These are phyloP conservation scores for Hypoxylon lienhwacheense DNA, from an alignment of 495 filamentous ascomycete species.

Conservation along the genomic window DNA sequence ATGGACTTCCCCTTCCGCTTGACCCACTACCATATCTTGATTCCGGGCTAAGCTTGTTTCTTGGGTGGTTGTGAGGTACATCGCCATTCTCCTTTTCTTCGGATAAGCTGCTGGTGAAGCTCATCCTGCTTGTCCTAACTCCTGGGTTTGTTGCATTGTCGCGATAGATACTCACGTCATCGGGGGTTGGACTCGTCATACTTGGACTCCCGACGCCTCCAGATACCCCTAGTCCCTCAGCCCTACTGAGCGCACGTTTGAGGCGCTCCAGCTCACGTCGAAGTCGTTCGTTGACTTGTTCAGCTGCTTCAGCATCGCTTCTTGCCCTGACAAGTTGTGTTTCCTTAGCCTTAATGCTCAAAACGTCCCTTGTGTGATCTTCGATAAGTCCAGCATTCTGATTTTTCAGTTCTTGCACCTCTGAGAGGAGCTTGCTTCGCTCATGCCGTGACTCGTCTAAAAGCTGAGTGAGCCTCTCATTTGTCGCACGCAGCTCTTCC, in stretches of 20 bases:
- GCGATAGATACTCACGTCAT: slow-evolving; percentile 58
- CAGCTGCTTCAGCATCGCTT: slow-evolving; percentile 84
- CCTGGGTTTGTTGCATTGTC: slow-evolving; percentile 49
- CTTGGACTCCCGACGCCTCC: slow-evolving; percentile 48
- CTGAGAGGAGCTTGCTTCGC: slow-evolving; percentile 69
- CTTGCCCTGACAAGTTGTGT: slow-evolving; percentile 92
- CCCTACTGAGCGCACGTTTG: slow-evolving; percentile 70
- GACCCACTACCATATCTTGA: slow-evolving; percentile 53
- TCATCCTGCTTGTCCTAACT: slow-evolving; percentile 55
- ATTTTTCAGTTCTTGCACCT: slow-evolving; percentile 86
- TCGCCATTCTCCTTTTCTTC: slow-evolving; percentile 81
- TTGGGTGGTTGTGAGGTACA: slow-evolving; percentile 41
- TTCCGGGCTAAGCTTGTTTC: slow-evolving; percentile 59
- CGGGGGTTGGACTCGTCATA: slow-evolving; percentile 48
- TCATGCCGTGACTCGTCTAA: slow-evolving; percentile 77
- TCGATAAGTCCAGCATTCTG: slow-evolving; percentile 97
- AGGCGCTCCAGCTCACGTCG: slow-evolving; percentile 88
- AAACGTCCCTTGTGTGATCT: slow-evolving; percentile 91
- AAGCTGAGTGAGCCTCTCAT: slow-evolving; percentile 70
- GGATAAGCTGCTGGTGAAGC: slow-evolving; percentile 71
- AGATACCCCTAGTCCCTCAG: slow-evolving; percentile 50
- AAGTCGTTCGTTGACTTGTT: slow-evolving; percentile 78
- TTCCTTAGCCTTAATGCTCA: slow-evolving; percentile 97
- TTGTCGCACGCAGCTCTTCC: slow-evolving; percentile 80
- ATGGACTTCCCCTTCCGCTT: slow-evolving; percentile 60